phyloP scores from a whole-genome alignment of 1,284 basidiomycete species.

The Leccinum fuscescens region DNA sequence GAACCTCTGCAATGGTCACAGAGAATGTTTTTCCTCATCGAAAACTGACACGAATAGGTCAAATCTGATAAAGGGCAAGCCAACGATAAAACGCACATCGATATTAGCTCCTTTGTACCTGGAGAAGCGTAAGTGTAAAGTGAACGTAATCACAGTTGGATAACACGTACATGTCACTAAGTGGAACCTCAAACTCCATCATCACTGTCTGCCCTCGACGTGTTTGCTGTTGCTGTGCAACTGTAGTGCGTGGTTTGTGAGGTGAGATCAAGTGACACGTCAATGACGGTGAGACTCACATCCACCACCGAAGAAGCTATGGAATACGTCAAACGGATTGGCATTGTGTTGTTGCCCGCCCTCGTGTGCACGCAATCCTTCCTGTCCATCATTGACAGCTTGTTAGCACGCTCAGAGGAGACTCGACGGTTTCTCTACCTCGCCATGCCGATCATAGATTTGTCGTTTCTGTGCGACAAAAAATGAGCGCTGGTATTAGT shows the following conservation, averaged over 20 bases:
- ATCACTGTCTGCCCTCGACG: slow-evolving; percentile 81
- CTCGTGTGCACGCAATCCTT: slow-evolving; percentile 86
- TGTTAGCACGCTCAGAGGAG: slow-evolving; percentile 8
- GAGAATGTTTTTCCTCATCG: slow-evolving; percentile 83
- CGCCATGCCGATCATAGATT: slow-evolving; percentile 91
- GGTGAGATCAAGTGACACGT: neutral
- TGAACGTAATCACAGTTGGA: neutral
- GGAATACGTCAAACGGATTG: slow-evolving; percentile 95
- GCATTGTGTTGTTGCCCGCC: slow-evolving; percentile 63
- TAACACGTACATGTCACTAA: slow-evolving; percentile 74
- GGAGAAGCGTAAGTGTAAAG: slow-evolving; percentile 11
- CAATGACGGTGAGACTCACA: slow-evolving; percentile 39
- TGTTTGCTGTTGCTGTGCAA: slow-evolving; percentile 46
- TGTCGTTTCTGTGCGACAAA: slow-evolving; percentile 65
- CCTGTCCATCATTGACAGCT: slow-evolving; percentile 39
- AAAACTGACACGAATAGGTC: slow-evolving; percentile 60
- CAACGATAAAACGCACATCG: slow-evolving; percentile 54
- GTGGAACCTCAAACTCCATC: slow-evolving; percentile 83
- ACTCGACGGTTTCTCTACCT: slow-evolving; percentile 45
- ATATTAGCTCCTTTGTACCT: slow-evolving; percentile 79
- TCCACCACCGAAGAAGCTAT: slow-evolving; percentile 85
- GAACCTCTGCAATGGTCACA: slow-evolving; percentile 93
- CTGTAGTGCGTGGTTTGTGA: slow-evolving; percentile 5
- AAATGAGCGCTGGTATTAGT: neutral
- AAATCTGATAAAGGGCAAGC: neutral